phyloP scores from a whole-genome alignment of 1,284 basidiomycete genomes.

The Leccinum solheimii region DNA sequence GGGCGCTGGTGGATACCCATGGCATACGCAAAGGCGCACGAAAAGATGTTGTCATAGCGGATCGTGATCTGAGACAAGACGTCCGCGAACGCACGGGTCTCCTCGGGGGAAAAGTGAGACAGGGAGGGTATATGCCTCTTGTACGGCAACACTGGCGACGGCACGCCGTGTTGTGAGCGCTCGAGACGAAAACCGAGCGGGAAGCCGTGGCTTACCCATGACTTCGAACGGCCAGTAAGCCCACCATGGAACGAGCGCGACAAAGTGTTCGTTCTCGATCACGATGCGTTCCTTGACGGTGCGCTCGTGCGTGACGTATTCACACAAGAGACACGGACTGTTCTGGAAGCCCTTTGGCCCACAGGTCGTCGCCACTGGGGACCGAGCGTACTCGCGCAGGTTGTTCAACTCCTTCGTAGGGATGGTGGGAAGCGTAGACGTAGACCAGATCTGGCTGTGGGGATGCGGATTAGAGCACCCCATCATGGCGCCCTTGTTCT shows the following conservation, averaged over 20 bases:
- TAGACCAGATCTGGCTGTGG: constrained; percentile 90
- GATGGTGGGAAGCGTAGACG: constrained; percentile 73
- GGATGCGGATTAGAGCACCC: constrained; percentile 96
- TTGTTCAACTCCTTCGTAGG: constrained; percentile 66
- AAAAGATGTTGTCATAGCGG: constrained; percentile 85
- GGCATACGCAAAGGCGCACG: constrained; percentile 91
- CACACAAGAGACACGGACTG: constrained; percentile 77
- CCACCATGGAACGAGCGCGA: constrained; percentile 94
- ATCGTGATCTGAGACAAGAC: constrained; percentile 67
- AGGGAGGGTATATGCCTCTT: constrained; percentile 76
- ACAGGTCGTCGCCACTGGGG: constrained; percentile 38
- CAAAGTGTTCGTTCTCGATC: constrained; percentile 76
- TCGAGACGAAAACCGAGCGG: neutral
- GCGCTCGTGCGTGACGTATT: constrained; percentile 80
- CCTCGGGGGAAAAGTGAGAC: constrained; percentile 56
- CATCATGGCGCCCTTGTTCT: constrained; percentile 97
- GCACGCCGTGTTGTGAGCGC: constrained; percentile 12
- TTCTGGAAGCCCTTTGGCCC: constrained; percentile 61
- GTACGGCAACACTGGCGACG: constrained; percentile 68
- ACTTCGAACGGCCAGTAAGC: constrained; percentile 95
- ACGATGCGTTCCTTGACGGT: constrained; percentile 65
- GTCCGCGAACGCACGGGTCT: constrained; percentile 65
- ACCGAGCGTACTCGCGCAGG: constrained; percentile 55
- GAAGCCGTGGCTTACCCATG: constrained; percentile 50
- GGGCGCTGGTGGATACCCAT: constrained; percentile 93